Evolutionary conservation across 352 stramenopile species (phyloP).

Genomic region (Pseudoperonospora humuli): DNA sequence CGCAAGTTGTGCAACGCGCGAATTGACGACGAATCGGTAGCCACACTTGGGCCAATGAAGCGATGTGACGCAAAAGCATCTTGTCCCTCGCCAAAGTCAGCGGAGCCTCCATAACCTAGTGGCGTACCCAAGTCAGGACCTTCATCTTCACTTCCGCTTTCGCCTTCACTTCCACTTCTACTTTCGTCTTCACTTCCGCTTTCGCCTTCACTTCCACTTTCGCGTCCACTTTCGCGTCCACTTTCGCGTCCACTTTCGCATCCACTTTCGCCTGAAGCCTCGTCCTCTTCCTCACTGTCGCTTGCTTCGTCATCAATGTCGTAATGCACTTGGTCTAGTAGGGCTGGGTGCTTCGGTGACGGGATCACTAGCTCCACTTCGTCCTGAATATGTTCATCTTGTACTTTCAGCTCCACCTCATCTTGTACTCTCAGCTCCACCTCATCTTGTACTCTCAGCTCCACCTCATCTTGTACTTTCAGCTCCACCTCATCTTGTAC

Average conservation of each 20-base stretch:
- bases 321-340: constrained; percentile 22
- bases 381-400: constrained; percentile 6
- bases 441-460: neutral
- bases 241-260: constrained; percentile 13
- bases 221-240: constrained; percentile 23
- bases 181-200: constrained; percentile 25
- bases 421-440: constrained; percentile 11
- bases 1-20: constrained; percentile 51
- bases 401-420: too few relatives aligned
- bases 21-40: constrained; percentile 28
- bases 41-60: constrained; percentile 53
- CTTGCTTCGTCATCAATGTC: constrained; percentile 29
- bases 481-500: neutral
- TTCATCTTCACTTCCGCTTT: constrained; percentile 21
- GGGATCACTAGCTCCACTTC: constrained; percentile 20
- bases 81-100: constrained; percentile 39
- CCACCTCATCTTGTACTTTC: neutral
- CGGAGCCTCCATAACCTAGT: constrained; percentile 33
- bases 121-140: constrained; percentile 52
- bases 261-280: constrained; percentile 27
- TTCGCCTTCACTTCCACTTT: constrained; percentile 8
- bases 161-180: constrained; percentile 8
- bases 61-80: constrained; percentile 53
- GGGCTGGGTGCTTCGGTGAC: constrained; percentile 18
- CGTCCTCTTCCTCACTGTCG: constrained; percentile 29